Conservation (phyloP, 352 stramenopile genomes). For the Aphanomyces stellatus region DNA sequence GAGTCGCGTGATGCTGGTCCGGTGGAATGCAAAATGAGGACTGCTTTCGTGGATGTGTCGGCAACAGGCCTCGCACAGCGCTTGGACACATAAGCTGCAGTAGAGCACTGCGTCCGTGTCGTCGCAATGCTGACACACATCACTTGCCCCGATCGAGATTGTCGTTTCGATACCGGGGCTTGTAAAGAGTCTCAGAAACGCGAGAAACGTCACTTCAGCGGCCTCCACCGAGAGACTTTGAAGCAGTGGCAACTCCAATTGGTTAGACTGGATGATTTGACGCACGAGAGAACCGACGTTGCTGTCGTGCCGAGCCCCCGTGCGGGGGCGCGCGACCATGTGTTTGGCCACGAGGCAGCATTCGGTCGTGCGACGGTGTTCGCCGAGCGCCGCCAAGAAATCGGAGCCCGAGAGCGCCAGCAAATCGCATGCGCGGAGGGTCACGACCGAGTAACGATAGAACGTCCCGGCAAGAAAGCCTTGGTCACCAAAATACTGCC, state of each 20-base stretch:
- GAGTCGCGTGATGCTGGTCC: not conserved
- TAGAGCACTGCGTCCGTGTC: not conserved
- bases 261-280: not conserved
- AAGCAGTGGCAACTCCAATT: not conserved
- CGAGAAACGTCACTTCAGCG: too few relatives aligned
- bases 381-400: not conserved
- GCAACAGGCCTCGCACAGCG: not conserved
- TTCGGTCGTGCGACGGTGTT: not conserved
- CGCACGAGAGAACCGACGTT: not conserved
- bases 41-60: conserved; percentile 8
- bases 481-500: conserved; percentile 14
- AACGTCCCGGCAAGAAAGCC: not conserved
- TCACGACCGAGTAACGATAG: conserved; percentile 10
- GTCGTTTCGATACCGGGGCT: not conserved
- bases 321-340: not conserved
- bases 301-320: not conserved
- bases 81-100: conserved; percentile 7
- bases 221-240: not conserved
- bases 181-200: not conserved
- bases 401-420: not conserved
- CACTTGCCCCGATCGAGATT: not conserved
- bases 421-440: conserved; percentile 5
- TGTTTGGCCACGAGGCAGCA: not conserved
- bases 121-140: conserved; percentile 11
- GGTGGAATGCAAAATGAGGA: conserved; percentile 1